These are phyloP conservation scores for Solanum paucissectum DNA, from an alignment of 257 asterid genomes.

Conservation along the genomic window DNA sequence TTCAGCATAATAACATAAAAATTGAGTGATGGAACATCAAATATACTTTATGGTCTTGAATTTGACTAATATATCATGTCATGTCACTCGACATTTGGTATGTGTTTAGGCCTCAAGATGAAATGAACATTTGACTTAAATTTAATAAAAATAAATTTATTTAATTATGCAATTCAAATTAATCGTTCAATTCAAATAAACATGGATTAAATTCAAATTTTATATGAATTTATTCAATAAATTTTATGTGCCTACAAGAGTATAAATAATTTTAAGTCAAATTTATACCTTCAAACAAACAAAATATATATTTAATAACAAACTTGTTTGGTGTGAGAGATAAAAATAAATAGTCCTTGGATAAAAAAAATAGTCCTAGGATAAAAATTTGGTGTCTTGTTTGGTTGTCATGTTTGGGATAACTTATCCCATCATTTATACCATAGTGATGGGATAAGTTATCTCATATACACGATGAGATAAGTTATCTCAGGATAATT, in stretches of 20 bases:
- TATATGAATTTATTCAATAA: not conserved
- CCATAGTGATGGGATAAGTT: too few species aligned
- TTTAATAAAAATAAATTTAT: not conserved
- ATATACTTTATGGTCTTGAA: not conserved
- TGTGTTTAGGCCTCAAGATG: not conserved
- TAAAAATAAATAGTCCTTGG: too few species aligned
- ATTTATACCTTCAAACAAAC: not conserved
- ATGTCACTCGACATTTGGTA: not conserved
- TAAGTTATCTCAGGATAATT: too few species aligned
- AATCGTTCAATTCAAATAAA: not conserved
- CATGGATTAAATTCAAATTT: not conserved
- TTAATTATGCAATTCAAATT: not conserved
- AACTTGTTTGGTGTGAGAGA: not conserved
- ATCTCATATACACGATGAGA: too few species aligned
- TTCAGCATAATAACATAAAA: not conserved
- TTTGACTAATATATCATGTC: not conserved
- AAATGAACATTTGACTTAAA: not conserved
- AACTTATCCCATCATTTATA: too few species aligned
- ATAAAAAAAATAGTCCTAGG: too few species aligned
- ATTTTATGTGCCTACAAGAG: not conserved
- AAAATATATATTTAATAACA: not conserved
- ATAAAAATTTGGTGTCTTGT: too few species aligned
- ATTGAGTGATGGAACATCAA: not conserved
- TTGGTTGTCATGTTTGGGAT: too few species aligned
- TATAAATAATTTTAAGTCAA: not conserved